These are phyloP conservation scores for Hypericum androsaemum DNA, from an alignment of 345 rosid species.

Conservation along the genomic window DNA sequence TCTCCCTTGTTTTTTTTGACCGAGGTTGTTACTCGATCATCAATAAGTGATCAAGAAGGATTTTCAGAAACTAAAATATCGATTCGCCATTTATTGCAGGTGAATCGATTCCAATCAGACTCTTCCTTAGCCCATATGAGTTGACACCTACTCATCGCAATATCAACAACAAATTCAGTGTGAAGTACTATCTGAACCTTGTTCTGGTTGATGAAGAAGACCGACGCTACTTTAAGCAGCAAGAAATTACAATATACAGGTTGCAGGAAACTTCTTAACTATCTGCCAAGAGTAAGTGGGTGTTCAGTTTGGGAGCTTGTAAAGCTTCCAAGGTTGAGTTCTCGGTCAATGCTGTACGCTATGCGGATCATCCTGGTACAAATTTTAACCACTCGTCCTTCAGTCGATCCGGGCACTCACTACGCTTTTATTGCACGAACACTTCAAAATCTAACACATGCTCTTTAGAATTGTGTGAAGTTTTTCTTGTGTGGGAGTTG, in stretches of 20 bases:
- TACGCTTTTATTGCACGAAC: too few relatives aligned
- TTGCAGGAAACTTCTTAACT: conserved; percentile 4
- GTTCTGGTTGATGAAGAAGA: conserved; percentile 8
- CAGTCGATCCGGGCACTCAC: too few relatives aligned
- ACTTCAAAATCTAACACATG: too few relatives aligned
- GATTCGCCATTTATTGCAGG: not conserved
- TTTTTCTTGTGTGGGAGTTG: too few relatives aligned
- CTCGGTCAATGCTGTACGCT: too few relatives aligned
- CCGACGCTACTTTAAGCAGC: conserved; percentile 9
- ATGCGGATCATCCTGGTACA: too few relatives aligned
- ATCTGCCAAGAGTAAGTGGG: not conserved
- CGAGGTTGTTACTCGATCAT: not conserved
- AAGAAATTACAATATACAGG: conserved; percentile 5
- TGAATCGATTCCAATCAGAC: conserved; percentile 8
- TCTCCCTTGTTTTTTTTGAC: not conserved
- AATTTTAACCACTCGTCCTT: too few relatives aligned
- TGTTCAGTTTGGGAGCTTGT: too few relatives aligned
- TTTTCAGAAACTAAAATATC: too few relatives aligned
- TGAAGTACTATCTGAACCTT: conserved; percentile 8
- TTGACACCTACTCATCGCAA: conserved; percentile 7
- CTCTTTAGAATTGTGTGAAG: too few relatives aligned
- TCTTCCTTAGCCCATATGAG: conserved; percentile 7
- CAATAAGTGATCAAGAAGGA: too few relatives aligned
- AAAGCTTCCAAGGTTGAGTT: too few relatives aligned
- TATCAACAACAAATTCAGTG: conserved; percentile 11